Base-by-base conservation (phyloP, 768 basidiomycete species). In the Auricularia auricula-judae region DNA sequence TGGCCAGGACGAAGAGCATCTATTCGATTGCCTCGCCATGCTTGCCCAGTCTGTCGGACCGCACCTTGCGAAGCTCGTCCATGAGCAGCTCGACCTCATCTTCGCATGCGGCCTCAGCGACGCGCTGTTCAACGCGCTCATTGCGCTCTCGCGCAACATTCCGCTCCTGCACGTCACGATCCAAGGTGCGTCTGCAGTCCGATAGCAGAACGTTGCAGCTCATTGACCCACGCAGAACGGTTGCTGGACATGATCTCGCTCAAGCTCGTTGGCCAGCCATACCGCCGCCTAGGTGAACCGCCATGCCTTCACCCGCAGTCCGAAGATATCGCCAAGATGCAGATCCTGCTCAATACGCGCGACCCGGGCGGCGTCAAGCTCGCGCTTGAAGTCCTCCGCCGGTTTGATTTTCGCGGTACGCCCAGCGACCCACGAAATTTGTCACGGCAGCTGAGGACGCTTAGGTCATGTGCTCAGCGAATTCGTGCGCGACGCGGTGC, bases 11-110 rank as follows among this genome's bases (percentile, higher is more conserved):
- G 79, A 79, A 66, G 75, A 73, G 56, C 72, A 78, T 1, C 77
- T 80, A 63, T 80, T 80, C 68, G 75, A 78, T 62, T 79, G 78
- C 69, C 74, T 80, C 53, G 76, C 74, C 3, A 78, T 79, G 75
- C 71, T 80, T 12, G 76, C 80, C 1, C 74, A 73, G 12, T 76
- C 79, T 4, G 76, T 80, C 59, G 78, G 79, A 16, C 77, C 76
- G 12, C 47, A 75, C 56, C 72, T 81, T 29, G 80, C 80, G 10
- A 75, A 77, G 61, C 76, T 78, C 68, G 77, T 81, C 74, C 79
- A 80, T 71, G 79, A 80, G 65, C 72, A 80, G 5, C 74, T 82
- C 64, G 79, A 80, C 66, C 70, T 81, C 39, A 80, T 82, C 78
- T 80, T 82, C 68, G 74, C 78, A 0, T 78, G 74, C 67, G 79